Evolutionary conservation across 78 protist genomes (phyloP).

Genomic region (Trichosphaerium sp.): DNA sequence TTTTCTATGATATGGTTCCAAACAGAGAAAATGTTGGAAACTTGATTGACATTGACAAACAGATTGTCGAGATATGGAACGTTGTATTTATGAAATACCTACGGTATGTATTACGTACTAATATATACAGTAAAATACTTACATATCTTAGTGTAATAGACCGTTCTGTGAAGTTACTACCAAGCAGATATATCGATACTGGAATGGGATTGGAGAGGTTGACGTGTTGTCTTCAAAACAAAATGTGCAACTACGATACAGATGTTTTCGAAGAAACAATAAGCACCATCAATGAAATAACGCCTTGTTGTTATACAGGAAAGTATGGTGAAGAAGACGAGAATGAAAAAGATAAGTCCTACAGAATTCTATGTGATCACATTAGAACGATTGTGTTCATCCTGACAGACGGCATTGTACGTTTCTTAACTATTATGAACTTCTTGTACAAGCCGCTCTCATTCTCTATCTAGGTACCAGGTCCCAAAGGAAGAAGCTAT

Average conservation of each 20-base stretch:
- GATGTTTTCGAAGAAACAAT: constrained; percentile 46
- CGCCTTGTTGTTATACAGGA: neutral
- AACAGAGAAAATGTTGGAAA: constrained; percentile 16
- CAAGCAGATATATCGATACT: constrained; percentile 52
- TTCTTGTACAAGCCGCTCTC: neutral
- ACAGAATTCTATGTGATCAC: constrained; percentile 40
- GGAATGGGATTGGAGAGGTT: constrained; percentile 80
- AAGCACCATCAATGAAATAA: constrained; percentile 25
- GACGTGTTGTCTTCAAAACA: constrained; percentile 48
- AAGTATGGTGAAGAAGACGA: constrained; percentile 33
- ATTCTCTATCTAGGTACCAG: neutral
- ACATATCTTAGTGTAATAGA: too few species aligned
- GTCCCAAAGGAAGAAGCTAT: neutral
- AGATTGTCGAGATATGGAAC: constrained; percentile 68
- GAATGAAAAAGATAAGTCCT: constrained; percentile 24
- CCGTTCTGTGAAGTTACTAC: neutral
- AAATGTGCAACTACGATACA: constrained; percentile 23
- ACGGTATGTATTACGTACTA: constrained; percentile 3
- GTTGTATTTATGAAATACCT: constrained; percentile 60
- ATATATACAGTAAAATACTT: too few species aligned
- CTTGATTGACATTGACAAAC: neutral
- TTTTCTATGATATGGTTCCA: constrained; percentile 26
- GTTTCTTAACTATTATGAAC: constrained; percentile 1
- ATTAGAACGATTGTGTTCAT: constrained; percentile 22
- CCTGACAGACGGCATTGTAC: constrained; percentile 55